A percentile compares a stretch with the other conserved stretches of the same genome.
phyloP scores from a whole-genome alignment of 306 rosid genomes.

The Urtica urens region DNA sequence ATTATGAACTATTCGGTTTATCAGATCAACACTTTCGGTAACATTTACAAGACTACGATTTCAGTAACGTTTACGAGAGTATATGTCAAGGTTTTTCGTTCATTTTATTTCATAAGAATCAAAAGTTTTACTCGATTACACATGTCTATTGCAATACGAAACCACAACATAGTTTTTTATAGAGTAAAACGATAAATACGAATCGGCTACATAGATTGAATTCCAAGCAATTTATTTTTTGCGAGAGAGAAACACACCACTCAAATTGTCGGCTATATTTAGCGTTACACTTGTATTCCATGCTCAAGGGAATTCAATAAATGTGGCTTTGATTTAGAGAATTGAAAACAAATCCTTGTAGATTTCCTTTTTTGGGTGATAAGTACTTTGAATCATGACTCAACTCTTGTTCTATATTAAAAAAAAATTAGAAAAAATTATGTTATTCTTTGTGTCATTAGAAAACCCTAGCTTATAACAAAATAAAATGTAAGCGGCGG shows the following conservation, averaged over 20 bases:
- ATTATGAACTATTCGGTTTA: too few relatives aligned
- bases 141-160: too few relatives aligned
- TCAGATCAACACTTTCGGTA: too few relatives aligned
- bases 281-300: conserved; percentile 3
- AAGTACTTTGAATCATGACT: neutral
- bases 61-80: too few relatives aligned
- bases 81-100: too few relatives aligned
- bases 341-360: neutral
- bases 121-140: too few relatives aligned
- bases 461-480: neutral
- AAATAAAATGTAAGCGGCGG: neutral
- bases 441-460: neutral
- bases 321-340: neutral
- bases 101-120: too few relatives aligned
- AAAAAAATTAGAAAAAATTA: too few relatives aligned
- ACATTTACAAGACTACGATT: too few relatives aligned
- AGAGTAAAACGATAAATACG: neutral
- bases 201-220: neutral
- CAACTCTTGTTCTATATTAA: neutral
- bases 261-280: neutral
- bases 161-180: too few relatives aligned
- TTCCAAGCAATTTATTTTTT: too few relatives aligned
- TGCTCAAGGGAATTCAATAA: conserved; percentile 1
- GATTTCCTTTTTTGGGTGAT: neutral
- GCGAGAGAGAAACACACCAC: neutral